Percentiles rank a stretch among this genome's conserved stretches.
phyloP scores from a whole-genome alignment of 805 yeast species.

The Citeromyces nyonsensis region DNA sequence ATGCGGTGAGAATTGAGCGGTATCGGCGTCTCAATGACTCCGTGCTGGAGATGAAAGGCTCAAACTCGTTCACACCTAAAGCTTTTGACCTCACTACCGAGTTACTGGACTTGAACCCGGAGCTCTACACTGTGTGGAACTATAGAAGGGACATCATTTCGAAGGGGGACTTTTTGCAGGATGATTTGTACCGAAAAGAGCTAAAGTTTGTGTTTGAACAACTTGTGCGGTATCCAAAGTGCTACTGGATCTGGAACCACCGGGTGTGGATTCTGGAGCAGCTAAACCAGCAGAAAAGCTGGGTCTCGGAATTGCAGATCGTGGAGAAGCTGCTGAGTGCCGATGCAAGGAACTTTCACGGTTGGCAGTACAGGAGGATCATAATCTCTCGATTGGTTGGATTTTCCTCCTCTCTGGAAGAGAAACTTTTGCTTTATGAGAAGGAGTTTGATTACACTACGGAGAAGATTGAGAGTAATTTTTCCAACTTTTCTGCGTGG shows the following conservation, averaged over 20 bases:
- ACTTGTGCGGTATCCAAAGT: conserved; percentile 62
- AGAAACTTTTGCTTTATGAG: conserved; percentile 14
- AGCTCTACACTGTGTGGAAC: conserved; percentile 84
- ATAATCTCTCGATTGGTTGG: conserved; percentile 28
- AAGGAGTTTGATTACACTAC: conserved; percentile 70
- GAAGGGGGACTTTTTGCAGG: conserved; percentile 11
- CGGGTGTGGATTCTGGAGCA: conserved; percentile 64
- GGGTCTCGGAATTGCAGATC: conserved; percentile 58
- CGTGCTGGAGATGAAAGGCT: conserved; percentile 16
- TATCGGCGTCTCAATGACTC: conserved; percentile 30
- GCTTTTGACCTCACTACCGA: conserved; percentile 29
- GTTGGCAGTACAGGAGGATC: conserved; percentile 86
- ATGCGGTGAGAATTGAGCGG: conserved; percentile 39
- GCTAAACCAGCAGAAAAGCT: conserved; percentile 9
- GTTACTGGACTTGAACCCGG: conserved; percentile 61
- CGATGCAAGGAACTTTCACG: conserved; percentile 84
- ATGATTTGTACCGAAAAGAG: conserved; percentile 31
- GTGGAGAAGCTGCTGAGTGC: conserved; percentile 51
- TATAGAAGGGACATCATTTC: conserved; percentile 59
- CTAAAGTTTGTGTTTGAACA: conserved; percentile 41
- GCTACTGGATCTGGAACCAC: conserved; percentile 96
- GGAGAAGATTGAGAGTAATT: conserved; percentile 60
- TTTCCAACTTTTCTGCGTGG: conserved; percentile 93
- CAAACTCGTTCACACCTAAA: conserved; percentile 4
- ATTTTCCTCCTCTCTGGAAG: conserved; percentile 4